Evolutionary conservation across 768 basidiomycete species (phyloP).

Genomic region (Mycena indigotica): DNA sequence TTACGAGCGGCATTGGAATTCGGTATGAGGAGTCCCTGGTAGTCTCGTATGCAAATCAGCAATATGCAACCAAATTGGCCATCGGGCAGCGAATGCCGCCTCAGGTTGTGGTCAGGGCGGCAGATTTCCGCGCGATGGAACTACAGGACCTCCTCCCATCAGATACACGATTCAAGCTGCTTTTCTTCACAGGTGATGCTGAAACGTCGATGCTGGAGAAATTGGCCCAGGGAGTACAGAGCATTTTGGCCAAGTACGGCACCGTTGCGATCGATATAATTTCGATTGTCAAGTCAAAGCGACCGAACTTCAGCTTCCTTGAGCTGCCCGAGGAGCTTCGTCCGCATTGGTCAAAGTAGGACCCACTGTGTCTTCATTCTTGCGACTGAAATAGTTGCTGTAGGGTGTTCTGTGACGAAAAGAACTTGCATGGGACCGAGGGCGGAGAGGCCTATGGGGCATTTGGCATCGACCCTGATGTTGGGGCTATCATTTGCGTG

Average conservation of each 20-base stretch:
- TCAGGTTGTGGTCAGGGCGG: conserved; percentile 50
- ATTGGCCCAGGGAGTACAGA: conserved; percentile 37
- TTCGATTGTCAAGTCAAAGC: conserved; percentile 40
- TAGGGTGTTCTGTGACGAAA: conserved; percentile 65
- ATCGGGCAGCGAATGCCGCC: conserved; percentile 58
- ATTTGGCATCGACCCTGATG: conserved; percentile 49
- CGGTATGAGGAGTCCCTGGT: conserved; percentile 53
- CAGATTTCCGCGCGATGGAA: conserved; percentile 52
- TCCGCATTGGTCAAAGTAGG: conserved; percentile 64
- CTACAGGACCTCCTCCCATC: conserved; percentile 56
- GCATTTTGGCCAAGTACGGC: conserved; percentile 34
- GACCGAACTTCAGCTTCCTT: conserved; percentile 43
- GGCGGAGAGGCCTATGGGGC: conserved; percentile 60
- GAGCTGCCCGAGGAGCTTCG: conserved; percentile 50
- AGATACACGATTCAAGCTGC: conserved; percentile 56
- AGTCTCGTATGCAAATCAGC: conserved; percentile 39
- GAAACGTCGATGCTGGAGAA: conserved; percentile 28
- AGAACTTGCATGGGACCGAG: conserved; percentile 40
- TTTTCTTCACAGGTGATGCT: conserved; percentile 55
- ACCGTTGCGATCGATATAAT: conserved; percentile 46
- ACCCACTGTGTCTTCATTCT: neutral
- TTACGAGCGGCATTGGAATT: conserved; percentile 58
- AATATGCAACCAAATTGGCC: conserved; percentile 40
- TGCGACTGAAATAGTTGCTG: neutral
- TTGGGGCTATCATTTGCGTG: conserved; percentile 55